Percentiles rank a stretch among this genome's conserved stretches.
Evolutionary conservation across 108 stramenopile species (phyloP).

Genomic region (Bacterosira constricta): DNA sequence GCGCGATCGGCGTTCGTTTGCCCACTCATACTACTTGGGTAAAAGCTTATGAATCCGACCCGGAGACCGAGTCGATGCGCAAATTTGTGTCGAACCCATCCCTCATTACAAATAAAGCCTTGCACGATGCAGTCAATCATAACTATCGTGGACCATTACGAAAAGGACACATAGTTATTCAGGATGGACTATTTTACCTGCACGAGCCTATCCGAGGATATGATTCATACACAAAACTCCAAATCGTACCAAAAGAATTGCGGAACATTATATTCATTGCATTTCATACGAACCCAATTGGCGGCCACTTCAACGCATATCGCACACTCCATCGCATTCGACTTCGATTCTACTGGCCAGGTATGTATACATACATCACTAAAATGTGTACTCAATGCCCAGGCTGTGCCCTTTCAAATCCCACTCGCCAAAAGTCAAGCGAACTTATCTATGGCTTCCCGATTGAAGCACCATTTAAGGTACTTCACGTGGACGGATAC

Average conservation of each 20-base stretch:
- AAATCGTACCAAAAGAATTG: neutral
- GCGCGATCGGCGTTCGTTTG: neutral
- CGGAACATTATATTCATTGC: constrained; percentile 28
- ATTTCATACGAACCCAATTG: constrained; percentile 26
- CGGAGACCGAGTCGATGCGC: neutral
- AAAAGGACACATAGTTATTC: neutral
- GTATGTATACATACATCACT: constrained; percentile 4
- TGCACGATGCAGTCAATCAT: no score
- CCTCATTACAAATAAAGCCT: no score
- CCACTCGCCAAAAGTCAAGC: neutral
- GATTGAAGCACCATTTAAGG: neutral
- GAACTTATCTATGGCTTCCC: neutral
- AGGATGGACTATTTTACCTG: neutral
- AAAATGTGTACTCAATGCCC: neutral
- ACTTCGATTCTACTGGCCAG: constrained; percentile 17
- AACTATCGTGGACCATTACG: neutral
- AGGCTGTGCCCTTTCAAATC: neutral
- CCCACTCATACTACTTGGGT: neutral
- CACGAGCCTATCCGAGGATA: neutral
- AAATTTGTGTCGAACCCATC: neutral
- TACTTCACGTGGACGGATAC: neutral
- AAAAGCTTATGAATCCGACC: neutral
- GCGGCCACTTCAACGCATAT: constrained; percentile 6
- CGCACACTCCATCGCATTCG: constrained; percentile 8
- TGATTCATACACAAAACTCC: neutral